Base-by-base conservation (phyloP, 2,329 filamentous ascomycete genomes). In the Alternaria novae-zelandiae region DNA sequence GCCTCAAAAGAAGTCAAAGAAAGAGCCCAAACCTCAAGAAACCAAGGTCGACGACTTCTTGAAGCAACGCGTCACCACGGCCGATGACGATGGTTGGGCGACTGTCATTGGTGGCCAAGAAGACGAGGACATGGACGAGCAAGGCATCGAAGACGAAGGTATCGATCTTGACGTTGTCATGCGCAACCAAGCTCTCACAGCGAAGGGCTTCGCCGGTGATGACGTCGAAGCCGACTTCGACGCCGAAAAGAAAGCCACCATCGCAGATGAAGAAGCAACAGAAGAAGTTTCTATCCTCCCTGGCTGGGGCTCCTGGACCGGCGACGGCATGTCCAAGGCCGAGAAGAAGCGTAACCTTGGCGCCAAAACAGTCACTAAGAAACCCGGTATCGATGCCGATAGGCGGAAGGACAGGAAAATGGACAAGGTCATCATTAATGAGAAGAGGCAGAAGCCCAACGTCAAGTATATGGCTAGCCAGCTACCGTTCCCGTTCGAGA, bases 261-360 rank as follows among this genome's bases (percentile, higher is more conserved):
- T 89, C 17, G 86, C 88, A 28, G 91, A 92, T 17, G 94, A 97
- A 79, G 93, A 91, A 70, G 92, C 96, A 75, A 91, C 96, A 80
- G 83, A 93, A 59, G 82, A 94, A 13, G 93, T 95, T 77, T 91
- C 91, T 69, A 91, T 92, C n/a, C 86, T 99, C 6, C 94, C 94
- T 0, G 96, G 96, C 49, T 99, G 96, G 96, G 96, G 96, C 68
- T 90, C 86, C 74, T 97, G 96, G 96, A 87, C 91, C 6, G 96
- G 96, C 66, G 89, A 91, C 15, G 95, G 94, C 17, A 85, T 97
- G 67, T 91, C 88, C 79, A 90, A 88, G 70, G 86, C 88, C 79
- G 88, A 88, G 75, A 82, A 86, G 70, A 89, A 91, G 73, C 71
- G 77, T 30, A 75, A 79, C 63, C 74, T 77, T 26, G 79, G 82